These are phyloP conservation scores for Penicillium sp. DNA, from an alignment of 2,329 filamentous ascomycete genomes.

Conservation along the genomic window DNA sequence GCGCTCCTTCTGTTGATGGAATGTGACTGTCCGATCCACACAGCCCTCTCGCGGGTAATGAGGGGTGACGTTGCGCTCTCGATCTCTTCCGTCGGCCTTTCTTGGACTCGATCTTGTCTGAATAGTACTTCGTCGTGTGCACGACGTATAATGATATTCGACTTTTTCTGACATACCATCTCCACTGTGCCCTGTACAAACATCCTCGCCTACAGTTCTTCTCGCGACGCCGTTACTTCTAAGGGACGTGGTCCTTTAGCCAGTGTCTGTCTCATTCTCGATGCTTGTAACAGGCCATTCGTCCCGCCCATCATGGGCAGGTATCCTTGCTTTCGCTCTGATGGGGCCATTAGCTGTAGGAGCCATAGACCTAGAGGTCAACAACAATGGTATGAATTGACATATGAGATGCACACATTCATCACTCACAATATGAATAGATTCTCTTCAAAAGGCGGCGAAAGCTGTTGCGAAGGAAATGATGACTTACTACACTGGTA, in stretches of 20 bases:
- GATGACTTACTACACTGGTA: slow-evolving; percentile 48
- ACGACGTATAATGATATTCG: background rate
- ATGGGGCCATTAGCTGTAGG: slow-evolving; percentile 12
- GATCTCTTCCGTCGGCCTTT: background rate
- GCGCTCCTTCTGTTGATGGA: slow-evolving; percentile 17
- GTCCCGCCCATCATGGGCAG: slow-evolving; percentile 15
- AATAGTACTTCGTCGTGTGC: background rate
- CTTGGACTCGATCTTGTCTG: background rate
- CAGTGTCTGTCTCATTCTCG: background rate
- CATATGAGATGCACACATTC: background rate
- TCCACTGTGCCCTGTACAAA: no score
- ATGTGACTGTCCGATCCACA: slow-evolving; percentile 12
- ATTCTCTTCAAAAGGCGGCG: slow-evolving; percentile 45
- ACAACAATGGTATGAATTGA: slow-evolving; percentile 9
- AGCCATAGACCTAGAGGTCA: slow-evolving; percentile 16
- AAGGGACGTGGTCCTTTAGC: no score
- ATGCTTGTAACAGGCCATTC: slow-evolving; percentile 13
- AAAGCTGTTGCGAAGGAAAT: slow-evolving; percentile 44
- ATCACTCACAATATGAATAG: slow-evolving; percentile 17
- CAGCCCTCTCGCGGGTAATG: background rate
- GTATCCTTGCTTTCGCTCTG: slow-evolving; percentile 13
- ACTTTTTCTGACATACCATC: no score
- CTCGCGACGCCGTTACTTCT: no score
- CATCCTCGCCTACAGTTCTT: no score
- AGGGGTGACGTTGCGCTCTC: background rate